Evolutionary conservation across 805 yeast genomes (phyloP).

Genomic region (Candida maesae): DNA sequence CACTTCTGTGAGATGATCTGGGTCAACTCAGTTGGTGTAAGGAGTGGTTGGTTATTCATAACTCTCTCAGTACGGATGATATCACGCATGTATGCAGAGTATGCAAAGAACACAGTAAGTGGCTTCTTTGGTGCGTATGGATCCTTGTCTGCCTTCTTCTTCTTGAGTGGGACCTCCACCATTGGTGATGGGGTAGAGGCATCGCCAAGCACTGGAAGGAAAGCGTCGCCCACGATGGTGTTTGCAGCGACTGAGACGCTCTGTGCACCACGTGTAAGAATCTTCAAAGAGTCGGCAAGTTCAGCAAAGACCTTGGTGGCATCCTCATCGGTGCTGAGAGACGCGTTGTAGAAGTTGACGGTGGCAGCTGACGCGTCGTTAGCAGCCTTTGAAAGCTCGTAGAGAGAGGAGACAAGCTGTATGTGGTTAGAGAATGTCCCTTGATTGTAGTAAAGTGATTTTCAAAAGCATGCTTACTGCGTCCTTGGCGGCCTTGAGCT

Average conservation of each 20-base stretch:
- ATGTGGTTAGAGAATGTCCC: too few relatives aligned
- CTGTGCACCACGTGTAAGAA: conserved; percentile 35
- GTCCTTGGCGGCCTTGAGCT: conserved; percentile 26
- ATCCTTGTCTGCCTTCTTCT: conserved; percentile 59
- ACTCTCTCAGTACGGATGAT: conserved; percentile 65
- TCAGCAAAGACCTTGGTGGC: conserved; percentile 42
- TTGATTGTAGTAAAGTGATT: neutral
- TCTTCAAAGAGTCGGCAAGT: conserved; percentile 38
- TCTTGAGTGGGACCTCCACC: conserved; percentile 24
- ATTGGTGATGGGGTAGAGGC: conserved; percentile 6
- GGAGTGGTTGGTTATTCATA: conserved; percentile 53
- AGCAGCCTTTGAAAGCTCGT: conserved; percentile 83
- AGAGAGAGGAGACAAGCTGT: conserved; percentile 71
- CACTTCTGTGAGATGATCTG: conserved; percentile 76
- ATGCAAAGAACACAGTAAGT: conserved; percentile 78
- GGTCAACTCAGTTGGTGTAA: conserved; percentile 74
- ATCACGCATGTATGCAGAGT: conserved; percentile 70
- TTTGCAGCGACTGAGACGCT: conserved; percentile 28
- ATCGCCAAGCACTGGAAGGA: conserved; percentile 13
- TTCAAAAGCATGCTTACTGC: conserved; percentile 15
- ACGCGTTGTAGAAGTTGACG: conserved; percentile 65
- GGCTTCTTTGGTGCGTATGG: conserved; percentile 98
- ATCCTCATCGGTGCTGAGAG: conserved; percentile 44
- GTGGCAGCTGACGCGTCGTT: conserved; percentile 79
- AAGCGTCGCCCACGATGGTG: conserved; percentile 13